Evolutionary conservation across 2,329 filamentous ascomycete species (phyloP).

Genomic region (Sphaerulina musiva): DNA sequence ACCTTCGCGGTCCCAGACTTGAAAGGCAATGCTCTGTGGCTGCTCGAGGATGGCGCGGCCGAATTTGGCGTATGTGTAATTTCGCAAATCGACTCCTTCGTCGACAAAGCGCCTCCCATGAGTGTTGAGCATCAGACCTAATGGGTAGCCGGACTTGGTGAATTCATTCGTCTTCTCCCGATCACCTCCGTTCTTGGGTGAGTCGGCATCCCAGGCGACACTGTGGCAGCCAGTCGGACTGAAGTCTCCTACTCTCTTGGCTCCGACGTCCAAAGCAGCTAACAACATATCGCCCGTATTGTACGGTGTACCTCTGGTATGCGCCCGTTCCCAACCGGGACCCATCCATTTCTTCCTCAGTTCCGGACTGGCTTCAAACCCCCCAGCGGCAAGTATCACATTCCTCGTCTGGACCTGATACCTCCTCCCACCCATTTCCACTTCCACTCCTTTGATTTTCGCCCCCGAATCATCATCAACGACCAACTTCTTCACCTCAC

Average conservation of each 20-base stretch:
- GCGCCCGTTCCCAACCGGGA: constrained; percentile 56
- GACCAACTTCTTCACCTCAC: constrained; percentile 40
- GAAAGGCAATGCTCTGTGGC: constrained; percentile 54
- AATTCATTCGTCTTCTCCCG: constrained; percentile 57
- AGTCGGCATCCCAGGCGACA: constrained; percentile 59
- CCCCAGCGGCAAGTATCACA: constrained; percentile 54
- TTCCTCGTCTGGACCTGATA: constrained; percentile 34
- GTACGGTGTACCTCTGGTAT: constrained; percentile 57
- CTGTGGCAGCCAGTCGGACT: constrained; percentile 61
- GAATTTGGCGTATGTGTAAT: constrained; percentile 63
- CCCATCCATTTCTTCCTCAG: constrained; percentile 53
- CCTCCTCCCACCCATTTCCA: constrained; percentile 25
- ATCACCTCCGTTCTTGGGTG: constrained; percentile 50
- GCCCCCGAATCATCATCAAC: constrained; percentile 29
- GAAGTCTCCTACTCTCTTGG: constrained; percentile 45
- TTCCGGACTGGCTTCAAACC: constrained; percentile 56
- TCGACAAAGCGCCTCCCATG: constrained; percentile 58
- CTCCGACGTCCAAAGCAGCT: constrained; percentile 49
- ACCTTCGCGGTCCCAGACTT: constrained; percentile 55
- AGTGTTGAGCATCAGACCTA: constrained; percentile 59
- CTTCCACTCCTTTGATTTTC: constrained; percentile 31
- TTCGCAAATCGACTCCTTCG: constrained; percentile 58
- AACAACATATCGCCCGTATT: constrained; percentile 56
- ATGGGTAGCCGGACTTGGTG: constrained; percentile 62
- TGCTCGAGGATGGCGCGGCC: constrained; percentile 56